Conservation (phyloP, 805 yeast genomes). For the Candida rishiriensis region DNA sequence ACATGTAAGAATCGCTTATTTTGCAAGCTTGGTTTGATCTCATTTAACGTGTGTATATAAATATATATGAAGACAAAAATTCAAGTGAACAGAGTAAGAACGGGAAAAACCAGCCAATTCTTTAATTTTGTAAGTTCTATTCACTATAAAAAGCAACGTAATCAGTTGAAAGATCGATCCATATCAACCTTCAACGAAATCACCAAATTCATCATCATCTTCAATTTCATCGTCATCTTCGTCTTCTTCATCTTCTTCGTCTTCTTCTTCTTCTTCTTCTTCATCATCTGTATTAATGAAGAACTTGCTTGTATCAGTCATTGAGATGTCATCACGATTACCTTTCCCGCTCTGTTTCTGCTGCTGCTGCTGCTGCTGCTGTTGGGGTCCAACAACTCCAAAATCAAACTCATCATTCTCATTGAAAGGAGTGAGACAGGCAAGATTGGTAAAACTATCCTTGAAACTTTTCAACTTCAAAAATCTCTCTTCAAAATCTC, state of each 20-base stretch:
- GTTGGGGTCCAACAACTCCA: background rate
- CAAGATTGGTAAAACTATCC: conserved; percentile 3
- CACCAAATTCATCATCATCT: conserved; percentile 1
- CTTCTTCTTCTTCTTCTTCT: background rate
- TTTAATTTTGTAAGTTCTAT: too few relatives aligned
- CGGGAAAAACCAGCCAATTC: too few relatives aligned
- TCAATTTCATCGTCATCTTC: conserved; percentile 3
- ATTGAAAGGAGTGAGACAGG: background rate
- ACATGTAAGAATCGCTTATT: conserved; percentile 11
- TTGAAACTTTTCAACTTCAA: conserved; percentile 12
- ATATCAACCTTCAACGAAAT: background rate
- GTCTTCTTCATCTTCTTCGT: too few relatives aligned
- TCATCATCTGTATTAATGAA: background rate
- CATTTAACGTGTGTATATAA: too few relatives aligned
- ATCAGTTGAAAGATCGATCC: too few relatives aligned
- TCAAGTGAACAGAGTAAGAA: too few relatives aligned
- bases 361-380: background rate
- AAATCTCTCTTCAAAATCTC: conserved; percentile 16
- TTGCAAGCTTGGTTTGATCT: too few relatives aligned
- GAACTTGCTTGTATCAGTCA: background rate
- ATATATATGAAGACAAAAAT: too few relatives aligned
- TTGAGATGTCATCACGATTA: background rate
- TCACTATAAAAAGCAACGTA: too few relatives aligned
- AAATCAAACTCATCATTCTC: background rate
- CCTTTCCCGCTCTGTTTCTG: background rate